A percentile compares a stretch with the other conserved stretches of the same genome.
These are phyloP conservation scores for Stachybotrys echinatus DNA, from an alignment of 2,329 filamentous ascomycete species.

Conservation along the genomic window DNA sequence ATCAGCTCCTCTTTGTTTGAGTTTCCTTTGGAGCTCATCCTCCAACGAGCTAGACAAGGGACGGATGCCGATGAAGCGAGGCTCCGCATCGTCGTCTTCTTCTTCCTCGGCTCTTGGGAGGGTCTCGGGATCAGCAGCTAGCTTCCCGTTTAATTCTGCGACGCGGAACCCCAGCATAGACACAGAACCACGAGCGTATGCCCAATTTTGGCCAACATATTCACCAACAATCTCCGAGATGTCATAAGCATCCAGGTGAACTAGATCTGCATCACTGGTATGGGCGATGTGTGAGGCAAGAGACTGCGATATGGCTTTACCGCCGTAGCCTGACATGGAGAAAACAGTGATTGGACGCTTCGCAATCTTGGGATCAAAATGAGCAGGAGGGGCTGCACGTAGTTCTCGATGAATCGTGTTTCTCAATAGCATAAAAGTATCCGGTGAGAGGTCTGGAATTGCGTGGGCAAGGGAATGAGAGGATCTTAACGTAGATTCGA, in stretches of 20 bases:
- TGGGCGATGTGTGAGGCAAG: conserved; percentile 60
- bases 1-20: conserved; percentile 30
- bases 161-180: conserved; percentile 53
- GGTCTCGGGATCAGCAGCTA: conserved; percentile 41
- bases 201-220: conserved; percentile 61
- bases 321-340: conserved; percentile 31
- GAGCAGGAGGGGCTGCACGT: conserved; percentile 15
- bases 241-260: conserved; percentile 64
- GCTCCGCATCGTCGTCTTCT: conserved; percentile 27
- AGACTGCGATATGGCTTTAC: conserved; percentile 29
- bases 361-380: conserved; percentile 23
- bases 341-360: conserved; percentile 33
- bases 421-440: conserved; percentile 25
- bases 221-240: conserved; percentile 64
- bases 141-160: conserved; percentile 48
- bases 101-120: conserved; percentile 22
- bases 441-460: conserved; percentile 25
- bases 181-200: conserved; percentile 39
- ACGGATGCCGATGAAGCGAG: conserved; percentile 22
- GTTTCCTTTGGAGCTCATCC: conserved; percentile 36
- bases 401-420: conserved; percentile 23
- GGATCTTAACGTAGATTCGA: not conserved
- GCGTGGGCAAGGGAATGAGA: conserved; percentile 20
- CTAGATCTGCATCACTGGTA: conserved; percentile 58
- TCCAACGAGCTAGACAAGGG: conserved; percentile 24